A percentile compares a stretch with the other conserved stretches of the same genome.
Evolutionary conservation across 306 rosid species (phyloP).

Genomic region (Carpinus viminea): DNA sequence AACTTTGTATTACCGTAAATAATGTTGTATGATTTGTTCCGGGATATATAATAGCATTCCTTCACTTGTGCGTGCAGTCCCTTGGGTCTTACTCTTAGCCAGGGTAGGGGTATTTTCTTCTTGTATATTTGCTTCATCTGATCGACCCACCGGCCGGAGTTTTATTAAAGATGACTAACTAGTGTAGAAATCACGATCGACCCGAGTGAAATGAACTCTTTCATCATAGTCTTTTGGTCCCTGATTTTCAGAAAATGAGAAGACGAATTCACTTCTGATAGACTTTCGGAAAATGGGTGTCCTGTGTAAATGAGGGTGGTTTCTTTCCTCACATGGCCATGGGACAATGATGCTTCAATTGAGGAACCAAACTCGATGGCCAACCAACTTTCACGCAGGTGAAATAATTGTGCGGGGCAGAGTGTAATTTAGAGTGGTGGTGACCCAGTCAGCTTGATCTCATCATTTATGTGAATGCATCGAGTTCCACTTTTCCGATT

Average conservation of each 20-base stretch:
- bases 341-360: background rate
- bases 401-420: background rate
- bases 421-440: background rate
- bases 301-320: background rate
- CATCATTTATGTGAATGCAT: background rate
- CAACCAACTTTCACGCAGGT: background rate
- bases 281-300: background rate
- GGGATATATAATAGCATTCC: constrained; percentile 50
- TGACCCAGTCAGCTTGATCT: background rate
- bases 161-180: background rate
- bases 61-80: constrained; percentile 24
- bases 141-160: background rate
- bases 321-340: background rate
- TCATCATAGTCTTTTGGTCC: no score
- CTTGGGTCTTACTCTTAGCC: background rate
- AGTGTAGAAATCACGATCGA: no score
- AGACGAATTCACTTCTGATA: background rate
- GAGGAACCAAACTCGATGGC: background rate
- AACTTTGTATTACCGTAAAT: constrained; percentile 74
- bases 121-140: background rate
- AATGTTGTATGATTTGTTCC: constrained; percentile 82
- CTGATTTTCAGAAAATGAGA: background rate
- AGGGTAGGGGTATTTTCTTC: background rate
- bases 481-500: background rate
- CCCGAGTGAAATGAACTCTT: no score